Conservation (phyloP, 257 asterid genomes). For the Solanum habrochaites region DNA sequence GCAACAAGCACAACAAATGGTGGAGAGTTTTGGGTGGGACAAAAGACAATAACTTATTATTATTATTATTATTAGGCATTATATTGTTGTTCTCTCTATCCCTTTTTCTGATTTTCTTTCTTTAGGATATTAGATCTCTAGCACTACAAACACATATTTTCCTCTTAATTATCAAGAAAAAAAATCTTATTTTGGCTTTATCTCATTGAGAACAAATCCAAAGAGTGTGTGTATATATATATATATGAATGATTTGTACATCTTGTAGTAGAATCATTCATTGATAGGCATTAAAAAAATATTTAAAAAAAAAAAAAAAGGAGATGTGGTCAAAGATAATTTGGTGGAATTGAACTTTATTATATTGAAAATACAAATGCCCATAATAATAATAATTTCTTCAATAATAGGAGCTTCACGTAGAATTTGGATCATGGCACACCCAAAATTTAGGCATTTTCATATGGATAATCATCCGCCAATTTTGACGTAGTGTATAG, state of each 20-base stretch:
- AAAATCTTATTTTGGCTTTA: not conserved
- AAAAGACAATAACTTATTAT: not conserved
- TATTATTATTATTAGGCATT: not conserved
- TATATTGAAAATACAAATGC: not conserved
- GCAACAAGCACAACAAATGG: constrained; percentile 14
- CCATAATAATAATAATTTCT: not conserved
- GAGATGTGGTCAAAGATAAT: not conserved
- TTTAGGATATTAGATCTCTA: not conserved
- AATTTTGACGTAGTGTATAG: no score
- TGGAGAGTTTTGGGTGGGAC: not conserved
- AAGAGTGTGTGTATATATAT: not conserved
- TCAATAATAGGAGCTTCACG: not conserved
- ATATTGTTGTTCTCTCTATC: not conserved
- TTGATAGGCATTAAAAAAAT: not conserved
- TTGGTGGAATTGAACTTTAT: not conserved
- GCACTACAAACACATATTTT: not conserved
- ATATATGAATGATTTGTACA: not conserved
- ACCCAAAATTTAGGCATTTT: not conserved
- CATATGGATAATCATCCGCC: not conserved
- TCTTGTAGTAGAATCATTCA: not conserved
- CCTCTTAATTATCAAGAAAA: not conserved
- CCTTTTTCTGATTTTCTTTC: not conserved
- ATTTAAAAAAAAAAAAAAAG: not conserved
- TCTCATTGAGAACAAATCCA: not conserved
- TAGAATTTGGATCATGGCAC: not conserved